Percentiles rank a stretch among this genome's conserved stretches.
Conservation (phyloP, 2,329 filamentous ascomycete genomes). For the Aspergillus proliferans region DNA sequence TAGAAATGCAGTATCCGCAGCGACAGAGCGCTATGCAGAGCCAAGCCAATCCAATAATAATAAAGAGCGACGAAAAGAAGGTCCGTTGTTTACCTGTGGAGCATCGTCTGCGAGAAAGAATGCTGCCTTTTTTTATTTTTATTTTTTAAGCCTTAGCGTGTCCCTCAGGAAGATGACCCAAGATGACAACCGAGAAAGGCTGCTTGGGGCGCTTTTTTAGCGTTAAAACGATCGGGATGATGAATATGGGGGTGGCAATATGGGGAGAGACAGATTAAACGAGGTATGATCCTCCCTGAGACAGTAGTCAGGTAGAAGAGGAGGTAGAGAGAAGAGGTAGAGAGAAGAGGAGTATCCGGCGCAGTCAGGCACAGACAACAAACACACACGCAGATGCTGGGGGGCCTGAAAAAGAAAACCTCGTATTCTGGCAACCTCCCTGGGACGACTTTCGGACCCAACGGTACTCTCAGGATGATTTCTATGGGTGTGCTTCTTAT, state of each 20-base stretch:
- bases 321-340: too few relatives aligned
- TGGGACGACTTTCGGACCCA: background rate
- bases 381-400: background rate
- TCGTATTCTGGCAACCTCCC: background rate
- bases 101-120: background rate
- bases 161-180: too few relatives aligned
- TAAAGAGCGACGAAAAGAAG: background rate
- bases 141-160: too few relatives aligned
- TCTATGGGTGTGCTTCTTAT: background rate
- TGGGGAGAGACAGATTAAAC: too few relatives aligned
- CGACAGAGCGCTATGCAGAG: background rate
- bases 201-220: too few relatives aligned
- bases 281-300: too few relatives aligned
- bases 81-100: background rate
- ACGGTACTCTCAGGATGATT: background rate
- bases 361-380: background rate
- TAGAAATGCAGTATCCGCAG: slow-evolving; percentile 1
- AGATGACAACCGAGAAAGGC: too few relatives aligned
- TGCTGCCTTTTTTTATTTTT: background rate
- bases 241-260: too few relatives aligned
- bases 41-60: background rate
- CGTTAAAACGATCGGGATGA: too few relatives aligned
- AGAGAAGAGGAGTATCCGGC: too few relatives aligned
- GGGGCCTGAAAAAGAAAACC: background rate
- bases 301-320: background rate